A percentile compares a stretch with the other conserved stretches of the same genome.
These are phyloP conservation scores for Cryptosporidium sp. DNA, from an alignment of 169 alveolate genomes.

Conservation along the genomic window DNA sequence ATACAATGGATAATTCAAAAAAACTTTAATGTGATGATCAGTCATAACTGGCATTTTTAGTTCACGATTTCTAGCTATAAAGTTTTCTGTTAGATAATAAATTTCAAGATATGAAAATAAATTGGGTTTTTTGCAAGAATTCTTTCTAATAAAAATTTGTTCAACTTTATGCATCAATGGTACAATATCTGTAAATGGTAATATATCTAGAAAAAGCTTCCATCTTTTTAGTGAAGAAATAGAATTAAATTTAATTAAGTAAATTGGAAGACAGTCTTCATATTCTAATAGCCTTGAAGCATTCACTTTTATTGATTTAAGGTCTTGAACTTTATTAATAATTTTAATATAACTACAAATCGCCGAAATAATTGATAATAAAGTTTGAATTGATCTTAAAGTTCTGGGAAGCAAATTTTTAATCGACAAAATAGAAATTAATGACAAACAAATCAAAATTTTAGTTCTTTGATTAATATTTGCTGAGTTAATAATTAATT, in stretches of 20 bases:
- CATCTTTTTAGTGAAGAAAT: constrained; percentile 1
- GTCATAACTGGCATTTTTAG: background rate
- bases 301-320: background rate
- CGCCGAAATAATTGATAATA: background rate
- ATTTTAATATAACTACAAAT: background rate
- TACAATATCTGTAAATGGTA: background rate
- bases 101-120: background rate
- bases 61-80: background rate
- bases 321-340: background rate
- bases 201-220: background rate
- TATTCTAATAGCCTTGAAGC: background rate
- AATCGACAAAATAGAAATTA: background rate
- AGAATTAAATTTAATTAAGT: background rate
- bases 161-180: constrained; percentile 8
- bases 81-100: background rate
- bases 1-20: background rate
- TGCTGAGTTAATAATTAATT: constrained; percentile 9
- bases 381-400: background rate
- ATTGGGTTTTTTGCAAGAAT: background rate
- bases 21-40: background rate
- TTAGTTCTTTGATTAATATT: constrained; percentile 14
- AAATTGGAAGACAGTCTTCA: constrained; percentile 31
- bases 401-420: background rate
- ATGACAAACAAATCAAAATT: background rate
- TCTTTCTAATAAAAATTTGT: background rate